These are phyloP conservation scores for Chalara sp. DNA, from an alignment of 2,329 filamentous ascomycete genomes.

Conservation along the genomic window DNA sequence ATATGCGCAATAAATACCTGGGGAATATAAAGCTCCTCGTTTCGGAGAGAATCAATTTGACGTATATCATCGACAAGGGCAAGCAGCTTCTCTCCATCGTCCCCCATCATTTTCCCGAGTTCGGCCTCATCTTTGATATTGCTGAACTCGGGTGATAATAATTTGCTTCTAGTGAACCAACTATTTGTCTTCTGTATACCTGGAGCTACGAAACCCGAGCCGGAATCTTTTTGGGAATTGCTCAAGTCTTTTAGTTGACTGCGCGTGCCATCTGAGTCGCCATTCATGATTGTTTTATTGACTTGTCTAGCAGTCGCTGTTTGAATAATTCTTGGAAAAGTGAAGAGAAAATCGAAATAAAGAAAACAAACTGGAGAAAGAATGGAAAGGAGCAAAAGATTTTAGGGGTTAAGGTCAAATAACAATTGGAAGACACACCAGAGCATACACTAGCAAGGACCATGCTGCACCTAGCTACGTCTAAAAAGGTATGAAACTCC, in stretches of 20 bases:
- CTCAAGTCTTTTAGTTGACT: not conserved
- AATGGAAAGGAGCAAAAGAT: too few species aligned
- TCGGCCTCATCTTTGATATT: constrained; percentile 3
- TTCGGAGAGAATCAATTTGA: constrained; percentile 6
- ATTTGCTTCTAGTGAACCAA: constrained; percentile 1
- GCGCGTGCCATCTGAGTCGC: not conserved
- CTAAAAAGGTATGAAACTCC: too few species aligned
- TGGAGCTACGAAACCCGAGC: not conserved
- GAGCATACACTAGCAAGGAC: too few species aligned
- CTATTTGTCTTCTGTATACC: constrained; percentile 4
- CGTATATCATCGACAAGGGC: constrained; percentile 6
- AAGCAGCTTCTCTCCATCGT: constrained; percentile 9
- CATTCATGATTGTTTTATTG: constrained; percentile 2
- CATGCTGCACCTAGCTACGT: too few species aligned
- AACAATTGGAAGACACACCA: too few species aligned
- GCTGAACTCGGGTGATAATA: constrained; percentile 5
- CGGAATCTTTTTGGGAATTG: not conserved
- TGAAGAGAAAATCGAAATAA: not conserved
- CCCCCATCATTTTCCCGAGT: constrained; percentile 9
- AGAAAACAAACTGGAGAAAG: not conserved
- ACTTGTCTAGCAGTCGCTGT: not conserved
- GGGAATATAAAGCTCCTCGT: constrained; percentile 7
- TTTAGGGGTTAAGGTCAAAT: too few species aligned
- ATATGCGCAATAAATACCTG: constrained; percentile 3
- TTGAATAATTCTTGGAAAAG: not conserved